Evolutionary conservation across 2,329 filamentous ascomycete species (phyloP).

Genomic region (Pseudopithomyces chartarum): DNA sequence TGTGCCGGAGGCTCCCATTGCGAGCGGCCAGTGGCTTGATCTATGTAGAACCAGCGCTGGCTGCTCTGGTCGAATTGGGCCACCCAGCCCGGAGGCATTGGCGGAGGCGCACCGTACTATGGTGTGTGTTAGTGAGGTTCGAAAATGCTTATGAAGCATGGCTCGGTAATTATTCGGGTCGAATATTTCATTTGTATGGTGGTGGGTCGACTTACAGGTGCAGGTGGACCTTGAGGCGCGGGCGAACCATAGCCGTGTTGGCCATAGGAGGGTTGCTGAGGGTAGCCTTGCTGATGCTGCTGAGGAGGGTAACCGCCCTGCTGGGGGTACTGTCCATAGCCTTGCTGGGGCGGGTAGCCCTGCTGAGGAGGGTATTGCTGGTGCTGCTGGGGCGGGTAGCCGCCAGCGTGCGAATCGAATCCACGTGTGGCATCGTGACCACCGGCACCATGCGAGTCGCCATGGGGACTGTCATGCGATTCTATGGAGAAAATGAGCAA

Average conservation of each 20-base stretch:
- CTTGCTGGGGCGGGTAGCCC: constrained; percentile 15
- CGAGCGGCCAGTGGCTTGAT: constrained; percentile 63
- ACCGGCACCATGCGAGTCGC: not conserved
- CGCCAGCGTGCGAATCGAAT: constrained; percentile 20
- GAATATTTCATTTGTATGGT: not conserved
- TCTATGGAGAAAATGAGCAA: not conserved
- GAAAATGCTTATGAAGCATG: not conserved
- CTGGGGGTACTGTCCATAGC: constrained; percentile 16
- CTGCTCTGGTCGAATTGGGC: constrained; percentile 66
- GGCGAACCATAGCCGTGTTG: constrained; percentile 19
- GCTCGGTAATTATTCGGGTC: not conserved
- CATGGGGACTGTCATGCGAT: constrained; percentile 11
- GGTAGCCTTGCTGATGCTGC: constrained; percentile 22
- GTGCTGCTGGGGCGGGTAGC: constrained; percentile 18
- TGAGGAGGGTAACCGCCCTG: constrained; percentile 18
- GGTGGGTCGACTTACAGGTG: constrained; percentile 7
- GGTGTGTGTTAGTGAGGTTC: not conserved
- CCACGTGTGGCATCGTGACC: constrained; percentile 14
- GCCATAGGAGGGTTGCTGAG: constrained; percentile 24
- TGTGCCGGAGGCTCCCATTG: constrained; percentile 66
- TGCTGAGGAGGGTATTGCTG: constrained; percentile 14
- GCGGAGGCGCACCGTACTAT: constrained; percentile 57
- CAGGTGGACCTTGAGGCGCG: constrained; percentile 35
- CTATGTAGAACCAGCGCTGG: constrained; percentile 69
- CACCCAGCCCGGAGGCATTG: constrained; percentile 60